Conservation (phyloP, 306 rosid species). For the Gynostemma pentaphyllum region DNA sequence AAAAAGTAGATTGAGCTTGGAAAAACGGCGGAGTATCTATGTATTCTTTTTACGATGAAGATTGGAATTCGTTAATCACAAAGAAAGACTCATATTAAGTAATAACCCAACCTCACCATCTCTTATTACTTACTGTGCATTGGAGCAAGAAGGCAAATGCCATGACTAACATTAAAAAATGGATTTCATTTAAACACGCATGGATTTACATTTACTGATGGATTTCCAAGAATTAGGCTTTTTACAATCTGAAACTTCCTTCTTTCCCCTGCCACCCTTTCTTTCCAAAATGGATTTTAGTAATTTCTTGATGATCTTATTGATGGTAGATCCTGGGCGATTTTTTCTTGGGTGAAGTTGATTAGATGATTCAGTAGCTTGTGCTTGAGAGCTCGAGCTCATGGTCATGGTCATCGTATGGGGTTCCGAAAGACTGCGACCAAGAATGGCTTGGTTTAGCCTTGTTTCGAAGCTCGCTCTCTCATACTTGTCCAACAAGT, state of each 20-base stretch:
- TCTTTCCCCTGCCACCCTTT: slow-evolving; percentile 21
- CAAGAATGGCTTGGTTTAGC: slow-evolving; percentile 55
- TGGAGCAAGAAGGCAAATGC: background rate
- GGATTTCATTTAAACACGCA: slow-evolving; percentile 12
- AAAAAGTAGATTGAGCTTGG: too few species aligned
- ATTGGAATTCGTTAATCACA: background rate
- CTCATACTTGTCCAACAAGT: slow-evolving; percentile 68
- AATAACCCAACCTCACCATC: too few species aligned
- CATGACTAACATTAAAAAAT: background rate
- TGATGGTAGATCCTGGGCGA: slow-evolving; percentile 26
- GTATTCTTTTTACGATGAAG: background rate
- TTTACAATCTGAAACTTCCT: slow-evolving; percentile 25
- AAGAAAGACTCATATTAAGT: too few species aligned
- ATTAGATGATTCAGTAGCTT: background rate
- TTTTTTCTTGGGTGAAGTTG: slow-evolving; percentile 22
- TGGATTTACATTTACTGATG: slow-evolving; percentile 59
- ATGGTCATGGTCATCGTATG: too few species aligned
- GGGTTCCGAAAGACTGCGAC: slow-evolving; percentile 57
- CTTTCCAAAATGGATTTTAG: slow-evolving; percentile 37
- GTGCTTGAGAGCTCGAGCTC: slow-evolving; percentile 19
- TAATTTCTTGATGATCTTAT: slow-evolving; percentile 46
- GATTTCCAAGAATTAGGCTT: slow-evolving; percentile 48
- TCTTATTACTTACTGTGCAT: too few species aligned
- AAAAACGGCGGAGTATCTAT: background rate
- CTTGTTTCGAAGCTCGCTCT: slow-evolving; percentile 49